Evolutionary conservation across 1,139 yeast species (phyloP).

Genomic region (Kodamaea derodonti): DNA sequence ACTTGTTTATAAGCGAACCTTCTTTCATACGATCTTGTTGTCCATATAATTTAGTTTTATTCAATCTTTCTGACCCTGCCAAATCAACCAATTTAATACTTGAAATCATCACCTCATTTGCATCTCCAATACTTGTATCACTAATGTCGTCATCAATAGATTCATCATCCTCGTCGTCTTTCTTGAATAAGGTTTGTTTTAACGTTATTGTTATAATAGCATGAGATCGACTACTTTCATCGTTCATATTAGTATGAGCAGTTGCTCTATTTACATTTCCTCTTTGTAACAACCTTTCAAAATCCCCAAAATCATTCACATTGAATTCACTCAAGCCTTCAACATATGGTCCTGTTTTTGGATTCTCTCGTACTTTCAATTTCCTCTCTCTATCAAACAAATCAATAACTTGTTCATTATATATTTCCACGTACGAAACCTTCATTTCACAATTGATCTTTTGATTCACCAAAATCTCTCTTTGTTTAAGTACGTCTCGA

Average conservation of each 20-base stretch:
- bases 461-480: constrained; percentile 36
- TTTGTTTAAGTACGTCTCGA: constrained; percentile 45
- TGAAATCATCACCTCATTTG: constrained; percentile 53
- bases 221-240: constrained; percentile 70
- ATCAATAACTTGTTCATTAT: constrained; percentile 68
- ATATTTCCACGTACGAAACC: constrained; percentile 65
- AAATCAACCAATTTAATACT: constrained; percentile 69
- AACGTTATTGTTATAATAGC: constrained; percentile 66
- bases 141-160: constrained; percentile 4
- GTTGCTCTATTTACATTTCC: constrained; percentile 59
- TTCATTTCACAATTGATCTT: constrained; percentile 50
- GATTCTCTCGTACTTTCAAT: constrained; percentile 56
- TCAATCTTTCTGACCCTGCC: constrained; percentile 77
- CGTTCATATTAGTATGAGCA: constrained; percentile 68
- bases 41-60: constrained; percentile 61
- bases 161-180: constrained; percentile 5
- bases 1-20: constrained; percentile 71
- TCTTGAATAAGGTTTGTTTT: constrained; percentile 47
- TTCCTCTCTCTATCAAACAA: constrained; percentile 27
- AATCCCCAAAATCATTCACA: constrained; percentile 43
- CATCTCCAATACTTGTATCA: constrained; percentile 34
- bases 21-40: constrained; percentile 59
- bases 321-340: constrained; percentile 53
- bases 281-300: constrained; percentile 33
- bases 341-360: constrained; percentile 64